Evolutionary conservation across 139 green algal genomes (phyloP), one percentile per base, ranked within the genome.

Genomic region (Pleodorina starrii): DNA sequence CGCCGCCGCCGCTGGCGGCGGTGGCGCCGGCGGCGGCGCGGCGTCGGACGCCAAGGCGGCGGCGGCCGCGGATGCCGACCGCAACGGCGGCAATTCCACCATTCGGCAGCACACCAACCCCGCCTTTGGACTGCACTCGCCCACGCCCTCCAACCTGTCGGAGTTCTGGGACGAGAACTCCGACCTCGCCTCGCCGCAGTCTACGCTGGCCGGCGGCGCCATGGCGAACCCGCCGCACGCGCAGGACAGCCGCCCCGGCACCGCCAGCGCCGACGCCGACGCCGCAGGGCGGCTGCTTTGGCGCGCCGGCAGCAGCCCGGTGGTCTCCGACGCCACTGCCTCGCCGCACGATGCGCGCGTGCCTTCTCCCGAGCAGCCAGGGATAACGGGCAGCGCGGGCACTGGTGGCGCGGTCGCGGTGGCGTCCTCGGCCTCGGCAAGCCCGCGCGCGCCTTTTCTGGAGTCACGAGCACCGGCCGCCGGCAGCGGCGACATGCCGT

Each of bases 81-180:
- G 57, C 7, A 63, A 51, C 44, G 66, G 46, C 32, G 66, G 63
- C 44, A 50, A 48, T 38, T 69, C 60, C 32, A 63, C 42, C 82
- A 79, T 88, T 5, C 27, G n/a, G 44, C 63, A 79, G 16, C 66
- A 79, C 43, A 51, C 7, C 68, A 88, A 88, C 82, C 82, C 82
- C 32, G 82, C 82, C 16, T 88, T 80, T 7, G 82, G 82, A 12
- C 82, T 88, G 44, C 82, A 88, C 46, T 88, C 82, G 44, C 82
- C 82, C 43, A 88, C 82, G 32, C 82, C 82, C 19, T 88, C 82
- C 19, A 88, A 88, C 66, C 32, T 88, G 10, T 80, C 66, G 0
- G 82, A 88, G 82, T 88, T 71, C 36, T 88, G 82, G 66, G 82
- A 88, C 6, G 66, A 88, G 17, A 23, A 17, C 32, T 80, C 63